phyloP scores from a whole-genome alignment of 192 early-diverging fungal species.

The Mortierella claussenii region DNA sequence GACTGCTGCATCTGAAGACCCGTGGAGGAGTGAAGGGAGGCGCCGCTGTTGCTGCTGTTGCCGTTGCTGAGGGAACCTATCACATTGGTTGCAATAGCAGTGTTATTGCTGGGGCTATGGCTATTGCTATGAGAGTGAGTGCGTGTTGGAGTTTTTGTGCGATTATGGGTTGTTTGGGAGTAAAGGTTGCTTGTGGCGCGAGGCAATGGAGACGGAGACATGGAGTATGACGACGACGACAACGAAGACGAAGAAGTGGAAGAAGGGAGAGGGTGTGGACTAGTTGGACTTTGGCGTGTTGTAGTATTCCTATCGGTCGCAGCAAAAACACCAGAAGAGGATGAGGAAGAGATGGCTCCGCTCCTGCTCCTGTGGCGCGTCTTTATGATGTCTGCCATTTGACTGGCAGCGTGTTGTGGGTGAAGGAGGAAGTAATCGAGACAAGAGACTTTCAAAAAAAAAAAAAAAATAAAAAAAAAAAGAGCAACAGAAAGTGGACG shows the following conservation, averaged over 20 bases:
- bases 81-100: no score
- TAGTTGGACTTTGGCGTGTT: background rate
- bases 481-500: background rate
- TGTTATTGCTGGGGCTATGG: background rate
- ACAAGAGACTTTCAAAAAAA: background rate
- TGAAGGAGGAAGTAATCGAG: background rate
- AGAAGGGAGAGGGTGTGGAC: background rate
- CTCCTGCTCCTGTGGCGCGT: constrained; percentile 33
- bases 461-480: constrained; percentile 3
- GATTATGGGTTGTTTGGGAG: background rate
- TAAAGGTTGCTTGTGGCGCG: background rate
- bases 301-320: constrained; percentile 1
- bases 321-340: background rate
- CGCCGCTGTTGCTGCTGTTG: background rate
- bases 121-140: background rate
- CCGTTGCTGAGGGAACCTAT: background rate
- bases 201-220: background rate
- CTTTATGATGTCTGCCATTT: constrained; percentile 17
- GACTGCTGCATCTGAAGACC: constrained; percentile 22
- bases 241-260: constrained; percentile 2
- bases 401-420: background rate
- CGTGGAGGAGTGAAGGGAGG: constrained; percentile 14
- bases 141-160: background rate
- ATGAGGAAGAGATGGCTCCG: constrained; percentile 15
- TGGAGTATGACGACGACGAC: background rate